Conservation (phyloP, 208 protist genomes). For the Lotmaria passim region DNA sequence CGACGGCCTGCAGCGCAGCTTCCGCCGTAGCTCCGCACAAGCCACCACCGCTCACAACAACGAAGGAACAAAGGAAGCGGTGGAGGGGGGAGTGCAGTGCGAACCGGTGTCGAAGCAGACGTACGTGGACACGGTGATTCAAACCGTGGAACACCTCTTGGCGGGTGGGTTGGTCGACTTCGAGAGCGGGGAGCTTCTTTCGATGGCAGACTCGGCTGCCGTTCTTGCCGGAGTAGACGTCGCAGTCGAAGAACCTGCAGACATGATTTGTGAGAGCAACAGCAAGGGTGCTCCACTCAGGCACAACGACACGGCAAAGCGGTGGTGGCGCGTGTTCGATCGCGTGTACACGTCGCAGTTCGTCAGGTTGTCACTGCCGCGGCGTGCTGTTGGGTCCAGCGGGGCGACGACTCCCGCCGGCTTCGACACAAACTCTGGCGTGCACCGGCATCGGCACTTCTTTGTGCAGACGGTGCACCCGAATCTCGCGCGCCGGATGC, state of each 20-base stretch:
- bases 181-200: constrained; percentile 52
- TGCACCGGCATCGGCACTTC: neutral
- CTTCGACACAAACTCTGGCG: neutral
- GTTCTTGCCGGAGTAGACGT: constrained; percentile 4
- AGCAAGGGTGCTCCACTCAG: neutral
- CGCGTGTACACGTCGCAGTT: constrained; percentile 27
- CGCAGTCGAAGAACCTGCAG: neutral
- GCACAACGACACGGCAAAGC: neutral
- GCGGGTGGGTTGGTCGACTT: constrained; percentile 71
- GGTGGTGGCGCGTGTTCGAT: constrained; percentile 34
- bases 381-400: neutral
- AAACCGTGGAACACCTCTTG: constrained; percentile 72
- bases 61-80: neutral
- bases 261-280: no score
- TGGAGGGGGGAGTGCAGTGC: constrained; percentile 1
- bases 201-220: constrained; percentile 2
- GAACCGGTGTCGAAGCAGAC: constrained; percentile 49
- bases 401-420: neutral
- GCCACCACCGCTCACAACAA: neutral
- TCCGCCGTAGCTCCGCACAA: neutral
- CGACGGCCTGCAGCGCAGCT: constrained; percentile 42
- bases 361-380: neutral
- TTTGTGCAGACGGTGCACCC: constrained; percentile 1
- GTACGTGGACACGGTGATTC: constrained; percentile 57
- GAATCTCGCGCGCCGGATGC: constrained; percentile 38